These are phyloP conservation scores for Cladosporium sp. DNA, from an alignment of 2,329 filamentous ascomycete genomes.

Conservation along the genomic window DNA sequence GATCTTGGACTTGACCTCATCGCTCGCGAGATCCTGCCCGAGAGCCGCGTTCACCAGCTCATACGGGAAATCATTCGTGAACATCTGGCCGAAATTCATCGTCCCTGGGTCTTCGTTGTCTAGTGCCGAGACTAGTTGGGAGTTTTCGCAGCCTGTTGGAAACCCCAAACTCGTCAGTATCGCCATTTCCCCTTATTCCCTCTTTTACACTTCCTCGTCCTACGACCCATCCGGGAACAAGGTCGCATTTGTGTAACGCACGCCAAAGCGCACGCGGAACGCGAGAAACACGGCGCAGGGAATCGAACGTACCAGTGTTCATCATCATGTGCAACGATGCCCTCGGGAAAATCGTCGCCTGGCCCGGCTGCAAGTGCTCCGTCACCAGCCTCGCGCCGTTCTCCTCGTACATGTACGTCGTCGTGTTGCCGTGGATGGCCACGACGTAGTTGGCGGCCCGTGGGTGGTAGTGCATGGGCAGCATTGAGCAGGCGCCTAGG, in stretches of 20 bases:
- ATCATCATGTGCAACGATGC: conserved; percentile 48
- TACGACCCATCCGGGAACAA: no score
- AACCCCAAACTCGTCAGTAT: background rate
- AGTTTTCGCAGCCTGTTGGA: conserved; percentile 42
- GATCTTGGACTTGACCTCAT: conserved; percentile 30
- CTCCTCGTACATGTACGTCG: conserved; percentile 49
- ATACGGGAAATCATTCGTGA: conserved; percentile 34
- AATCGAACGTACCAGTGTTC: conserved; percentile 44
- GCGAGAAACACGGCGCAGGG: no score
- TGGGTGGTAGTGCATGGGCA: conserved; percentile 48
- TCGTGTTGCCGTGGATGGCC: conserved; percentile 44
- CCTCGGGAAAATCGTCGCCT: conserved; percentile 48
- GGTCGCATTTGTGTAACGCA: no score
- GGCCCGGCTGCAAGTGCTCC: conserved; percentile 38
- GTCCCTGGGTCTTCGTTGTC: conserved; percentile 49
- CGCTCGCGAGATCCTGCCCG: conserved; percentile 32
- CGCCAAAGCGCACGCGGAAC: no score
- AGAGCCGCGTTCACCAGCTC: conserved; percentile 43
- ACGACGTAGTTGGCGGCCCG: conserved; percentile 48
- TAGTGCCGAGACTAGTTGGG: conserved; percentile 47
- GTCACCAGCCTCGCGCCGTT: conserved; percentile 44
- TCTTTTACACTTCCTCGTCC: background rate
- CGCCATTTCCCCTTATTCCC: background rate
- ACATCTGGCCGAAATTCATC: conserved; percentile 44
- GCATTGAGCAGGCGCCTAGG: conserved; percentile 49